Evolutionary conservation across 345 rosid species (phyloP).

Genomic region (Hibiscus tridactylites): DNA sequence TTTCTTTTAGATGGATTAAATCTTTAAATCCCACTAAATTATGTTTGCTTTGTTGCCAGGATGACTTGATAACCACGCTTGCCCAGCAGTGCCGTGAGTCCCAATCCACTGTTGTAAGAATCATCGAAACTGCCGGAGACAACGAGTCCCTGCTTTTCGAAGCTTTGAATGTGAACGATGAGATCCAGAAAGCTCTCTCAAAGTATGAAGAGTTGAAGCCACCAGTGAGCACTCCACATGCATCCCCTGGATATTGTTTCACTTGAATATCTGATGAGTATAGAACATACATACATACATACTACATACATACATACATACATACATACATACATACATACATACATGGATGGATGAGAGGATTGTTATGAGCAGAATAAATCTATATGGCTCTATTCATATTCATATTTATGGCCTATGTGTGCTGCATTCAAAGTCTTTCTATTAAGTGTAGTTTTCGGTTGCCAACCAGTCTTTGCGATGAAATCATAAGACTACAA

Average conservation of each 20-base stretch:
- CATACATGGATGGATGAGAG: background rate
- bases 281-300: background rate
- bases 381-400: background rate
- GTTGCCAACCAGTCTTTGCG: no score
- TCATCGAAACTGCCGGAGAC: conserved; percentile 73
- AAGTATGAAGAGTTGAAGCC: conserved; percentile 72
- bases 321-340: background rate
- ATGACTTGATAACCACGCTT: conserved; percentile 64
- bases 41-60: conserved; percentile 36
- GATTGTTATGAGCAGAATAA: background rate
- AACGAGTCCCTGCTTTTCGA: conserved; percentile 81
- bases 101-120: conserved; percentile 54
- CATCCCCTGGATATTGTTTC: conserved; percentile 16
- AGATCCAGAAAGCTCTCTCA: conserved; percentile 65
- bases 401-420: background rate
- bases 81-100: conserved; percentile 70
- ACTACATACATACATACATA: no score
- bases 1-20: no score
- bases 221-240: conserved; percentile 39
- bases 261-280: background rate
- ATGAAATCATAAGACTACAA: no score
- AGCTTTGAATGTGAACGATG: conserved; percentile 89
- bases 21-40: background rate
- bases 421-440: no score
- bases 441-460: no score